Base-by-base conservation (phyloP, 768 basidiomycete species). In the Holtermannia corniformis region DNA sequence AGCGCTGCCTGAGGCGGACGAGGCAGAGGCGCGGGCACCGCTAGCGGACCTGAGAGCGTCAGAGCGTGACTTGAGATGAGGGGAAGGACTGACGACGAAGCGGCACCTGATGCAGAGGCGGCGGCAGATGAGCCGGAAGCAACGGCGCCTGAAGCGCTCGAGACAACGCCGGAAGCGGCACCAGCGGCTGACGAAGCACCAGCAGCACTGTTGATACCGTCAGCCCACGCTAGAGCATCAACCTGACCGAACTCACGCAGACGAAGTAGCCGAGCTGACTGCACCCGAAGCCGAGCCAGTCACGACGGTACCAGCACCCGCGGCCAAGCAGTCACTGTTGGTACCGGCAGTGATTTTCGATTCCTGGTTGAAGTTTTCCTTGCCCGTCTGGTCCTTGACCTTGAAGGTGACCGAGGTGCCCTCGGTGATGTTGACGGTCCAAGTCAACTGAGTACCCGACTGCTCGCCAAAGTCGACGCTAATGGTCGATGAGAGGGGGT, bases 351-450 rank as follows among this genome's bases (percentile, higher is more conserved):
- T 51, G 44, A 59, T 54, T 37, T 37, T 16, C 7, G 32, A 37
- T 19, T 45, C 50, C 14, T 50, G 44, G 44, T 55, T 56, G 44
- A 61, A 64, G 54, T 64, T 64, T 50, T 57, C 57, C 10, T 28
- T 42, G 53, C 87, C 87, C 28, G 73, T 79, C 52, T 49, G 68
- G 64, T 90, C 88, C 65, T 77, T 78, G 57, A 90, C 59, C 7
- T 72, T 75, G 25, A 87, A 64, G 49, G 79, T 81, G 48, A 87
- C 66, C 20, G 59, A 65, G 1, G 76, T 78, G n/a, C 65, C 65
- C 5, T 54, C 47, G 26, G 65, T 51, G 46, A 67, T 43, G 57
- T 64, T 57, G 48, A 67, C 65, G 44, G 49, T 63, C 65, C 65
- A 67, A 12, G 65, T 67, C 32, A 58, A 45, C 11, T 55, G 47